Conservation (phyloP, 495 filamentous ascomycete genomes). For the Trichoderma reesei region DNA sequence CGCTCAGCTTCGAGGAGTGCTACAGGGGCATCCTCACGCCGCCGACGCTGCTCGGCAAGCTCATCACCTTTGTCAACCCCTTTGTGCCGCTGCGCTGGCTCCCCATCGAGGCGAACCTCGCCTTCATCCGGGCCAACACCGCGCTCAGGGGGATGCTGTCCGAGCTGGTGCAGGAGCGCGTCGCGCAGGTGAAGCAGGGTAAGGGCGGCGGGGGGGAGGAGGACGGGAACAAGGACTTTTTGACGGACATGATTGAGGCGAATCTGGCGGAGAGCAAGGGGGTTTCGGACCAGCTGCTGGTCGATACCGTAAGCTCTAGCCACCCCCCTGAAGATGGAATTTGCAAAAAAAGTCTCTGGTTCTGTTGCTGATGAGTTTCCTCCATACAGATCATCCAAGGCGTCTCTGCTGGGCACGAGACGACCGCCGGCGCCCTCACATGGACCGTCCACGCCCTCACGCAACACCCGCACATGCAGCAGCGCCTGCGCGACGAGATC, state of each 20-base stretch:
- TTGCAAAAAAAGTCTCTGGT: too few relatives aligned
- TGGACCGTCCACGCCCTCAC: constrained; percentile 18
- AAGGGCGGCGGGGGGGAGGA: constrained; percentile 6
- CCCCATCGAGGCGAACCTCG: constrained; percentile 21
- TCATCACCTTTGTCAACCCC: constrained; percentile 25
- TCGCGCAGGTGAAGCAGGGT: constrained; percentile 12
- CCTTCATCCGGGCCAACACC: constrained; percentile 15
- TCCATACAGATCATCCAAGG: constrained; percentile 15
- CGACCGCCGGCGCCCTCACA: constrained; percentile 17
- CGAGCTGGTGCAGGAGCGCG: constrained; percentile 18
- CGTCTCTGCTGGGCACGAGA: constrained; percentile 21
- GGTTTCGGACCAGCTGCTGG: constrained; percentile 15
- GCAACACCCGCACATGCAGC: constrained; percentile 15
- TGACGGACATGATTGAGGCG: constrained; percentile 18
- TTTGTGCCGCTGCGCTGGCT: constrained; percentile 21
- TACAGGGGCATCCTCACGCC: constrained; percentile 24
- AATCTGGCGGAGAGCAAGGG: constrained; percentile 11
- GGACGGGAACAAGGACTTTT: constrained; percentile 12
- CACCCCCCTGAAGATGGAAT: neutral
- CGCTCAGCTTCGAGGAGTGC: constrained; percentile 17
- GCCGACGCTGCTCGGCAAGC: constrained; percentile 13
- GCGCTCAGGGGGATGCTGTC: constrained; percentile 18
- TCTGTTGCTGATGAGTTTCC: neutral
- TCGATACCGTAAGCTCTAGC: constrained; percentile 19
- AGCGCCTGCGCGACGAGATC: constrained; percentile 23